Percentiles rank a stretch among this genome's conserved stretches.
These are phyloP conservation scores for Paraconiothyrium sp. DNA, from an alignment of 2,329 filamentous ascomycete genomes.

Conservation along the genomic window DNA sequence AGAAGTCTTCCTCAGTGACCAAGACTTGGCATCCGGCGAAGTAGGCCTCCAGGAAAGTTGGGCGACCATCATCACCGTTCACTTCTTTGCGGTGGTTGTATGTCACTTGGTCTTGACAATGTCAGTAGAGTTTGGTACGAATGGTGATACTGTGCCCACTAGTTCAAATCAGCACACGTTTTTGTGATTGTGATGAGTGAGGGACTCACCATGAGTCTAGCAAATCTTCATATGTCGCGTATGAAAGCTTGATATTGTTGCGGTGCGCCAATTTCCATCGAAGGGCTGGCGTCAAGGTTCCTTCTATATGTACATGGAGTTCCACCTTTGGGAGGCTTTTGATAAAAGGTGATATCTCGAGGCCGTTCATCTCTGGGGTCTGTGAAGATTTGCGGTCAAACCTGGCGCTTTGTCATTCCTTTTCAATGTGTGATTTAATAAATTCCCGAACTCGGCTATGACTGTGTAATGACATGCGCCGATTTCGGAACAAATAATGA, in stretches of 20 bases:
- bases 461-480: neutral
- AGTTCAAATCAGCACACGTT: slow-evolving; percentile 8
- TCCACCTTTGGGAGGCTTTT: slow-evolving; percentile 54
- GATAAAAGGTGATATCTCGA: slow-evolving; percentile 14
- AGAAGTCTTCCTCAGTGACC: slow-evolving; percentile 50
- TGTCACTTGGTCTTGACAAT: neutral
- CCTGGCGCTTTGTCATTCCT: neutral
- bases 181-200: slow-evolving; percentile 33
- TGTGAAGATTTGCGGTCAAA: neutral
- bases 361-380: slow-evolving; percentile 3
- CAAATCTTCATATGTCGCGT: slow-evolving; percentile 39
- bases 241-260: slow-evolving; percentile 39
- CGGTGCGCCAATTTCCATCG: slow-evolving; percentile 55
- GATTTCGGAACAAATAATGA: neutral
- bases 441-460: neutral
- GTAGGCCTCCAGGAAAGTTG: slow-evolving; percentile 37
- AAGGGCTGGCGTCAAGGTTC: slow-evolving; percentile 54
- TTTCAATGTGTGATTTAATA: neutral
- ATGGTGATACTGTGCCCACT: neutral
- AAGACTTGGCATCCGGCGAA: slow-evolving; percentile 41
- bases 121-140: neutral
- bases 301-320: slow-evolving; percentile 60
- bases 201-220: slow-evolving; percentile 33
- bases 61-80: slow-evolving; percentile 26
- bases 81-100: slow-evolving; percentile 10